Evolutionary conservation across 768 basidiomycete species (phyloP).

Genomic region (Udeniomyces megalosporus): DNA sequence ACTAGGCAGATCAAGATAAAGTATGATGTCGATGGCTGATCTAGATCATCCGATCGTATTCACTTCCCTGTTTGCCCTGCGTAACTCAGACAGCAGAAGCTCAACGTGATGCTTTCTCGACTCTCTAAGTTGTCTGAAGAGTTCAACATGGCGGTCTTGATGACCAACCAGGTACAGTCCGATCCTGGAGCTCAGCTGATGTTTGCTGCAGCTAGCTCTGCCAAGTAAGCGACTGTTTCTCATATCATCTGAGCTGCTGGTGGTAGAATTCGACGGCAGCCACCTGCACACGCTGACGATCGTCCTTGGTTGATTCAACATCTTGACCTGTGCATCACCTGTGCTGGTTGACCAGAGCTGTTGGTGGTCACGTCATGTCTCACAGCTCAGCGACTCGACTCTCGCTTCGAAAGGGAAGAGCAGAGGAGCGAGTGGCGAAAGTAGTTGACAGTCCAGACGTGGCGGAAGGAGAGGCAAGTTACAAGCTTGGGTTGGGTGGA

Average conservation of each 20-base stretch:
- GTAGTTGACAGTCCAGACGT: slow-evolving; percentile 11
- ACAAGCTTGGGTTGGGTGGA: slow-evolving; percentile 4
- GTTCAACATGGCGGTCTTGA: slow-evolving; percentile 13
- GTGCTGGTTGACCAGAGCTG: neutral
- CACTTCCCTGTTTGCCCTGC: neutral
- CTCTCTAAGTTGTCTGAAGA: slow-evolving; percentile 6
- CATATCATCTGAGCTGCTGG: neutral
- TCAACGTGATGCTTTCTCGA: slow-evolving; percentile 13
- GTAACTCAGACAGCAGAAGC: slow-evolving; percentile 4
- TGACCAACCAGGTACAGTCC: slow-evolving; percentile 10
- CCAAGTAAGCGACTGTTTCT: neutral
- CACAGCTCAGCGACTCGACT: slow-evolving; percentile 11
- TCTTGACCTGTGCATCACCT: neutral
- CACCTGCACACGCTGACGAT: neutral
- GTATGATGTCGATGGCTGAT: neutral
- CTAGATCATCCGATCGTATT: neutral
- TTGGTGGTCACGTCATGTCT: neutral
- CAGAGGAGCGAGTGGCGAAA: slow-evolving; percentile 9
- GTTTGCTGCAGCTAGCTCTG: slow-evolving; percentile 12
- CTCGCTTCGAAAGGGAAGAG: slow-evolving; percentile 13
- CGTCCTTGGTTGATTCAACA: neutral
- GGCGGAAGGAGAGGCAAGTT: slow-evolving; percentile 11
- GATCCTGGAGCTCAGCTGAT: slow-evolving; percentile 16
- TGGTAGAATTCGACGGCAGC: slow-evolving; percentile 12
- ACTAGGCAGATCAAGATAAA: too few species aligned